Conservation (phyloP, 23 red algal genomes). For the Gracilariopsis chorda region DNA sequence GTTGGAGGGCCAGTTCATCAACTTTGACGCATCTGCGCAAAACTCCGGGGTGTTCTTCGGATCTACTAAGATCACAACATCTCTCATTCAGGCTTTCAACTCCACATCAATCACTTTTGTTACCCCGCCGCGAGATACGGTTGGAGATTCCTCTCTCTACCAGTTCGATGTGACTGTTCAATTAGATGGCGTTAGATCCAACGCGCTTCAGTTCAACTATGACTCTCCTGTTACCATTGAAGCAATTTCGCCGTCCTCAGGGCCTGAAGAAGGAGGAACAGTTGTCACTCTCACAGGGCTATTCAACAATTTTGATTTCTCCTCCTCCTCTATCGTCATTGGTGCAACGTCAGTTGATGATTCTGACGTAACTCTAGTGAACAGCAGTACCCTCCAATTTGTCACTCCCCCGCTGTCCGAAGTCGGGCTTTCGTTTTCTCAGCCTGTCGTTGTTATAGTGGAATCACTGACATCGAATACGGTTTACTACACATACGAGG, state of each 20-base stretch:
- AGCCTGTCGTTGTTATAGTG: slow-evolving; percentile 10
- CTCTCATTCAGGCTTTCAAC: slow-evolving; percentile 4
- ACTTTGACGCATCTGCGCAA: slow-evolving; percentile 35
- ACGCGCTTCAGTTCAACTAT: slow-evolving; percentile 26
- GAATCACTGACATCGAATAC: slow-evolving; percentile 25
- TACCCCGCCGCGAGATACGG: slow-evolving; percentile 2
- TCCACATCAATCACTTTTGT: slow-evolving; percentile 16
- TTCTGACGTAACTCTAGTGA: background rate
- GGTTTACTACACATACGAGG: slow-evolving; percentile 43
- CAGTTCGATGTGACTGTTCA: slow-evolving; percentile 31
- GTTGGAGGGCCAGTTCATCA: slow-evolving; percentile 43
- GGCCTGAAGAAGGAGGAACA: slow-evolving; percentile 45
- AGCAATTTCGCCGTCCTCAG: slow-evolving; percentile 34
- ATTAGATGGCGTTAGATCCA: slow-evolving; percentile 1
- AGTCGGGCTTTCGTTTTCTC: slow-evolving; percentile 17
- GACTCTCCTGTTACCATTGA: slow-evolving; percentile 11
- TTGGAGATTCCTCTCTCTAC: slow-evolving; percentile 13
- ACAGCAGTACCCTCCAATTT: slow-evolving; percentile 25
- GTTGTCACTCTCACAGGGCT: slow-evolving; percentile 46
- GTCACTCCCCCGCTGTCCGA: slow-evolving; percentile 42
- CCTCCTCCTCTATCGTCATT: slow-evolving; percentile 3
- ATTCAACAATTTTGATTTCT: slow-evolving; percentile 50
- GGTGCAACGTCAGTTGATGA: background rate
- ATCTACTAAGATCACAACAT: slow-evolving; percentile 15
- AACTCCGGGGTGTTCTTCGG: slow-evolving; percentile 38